Evolutionary conservation across 1,284 basidiomycete genomes (phyloP).

Genomic region (Apiotrichum gamsii): DNA sequence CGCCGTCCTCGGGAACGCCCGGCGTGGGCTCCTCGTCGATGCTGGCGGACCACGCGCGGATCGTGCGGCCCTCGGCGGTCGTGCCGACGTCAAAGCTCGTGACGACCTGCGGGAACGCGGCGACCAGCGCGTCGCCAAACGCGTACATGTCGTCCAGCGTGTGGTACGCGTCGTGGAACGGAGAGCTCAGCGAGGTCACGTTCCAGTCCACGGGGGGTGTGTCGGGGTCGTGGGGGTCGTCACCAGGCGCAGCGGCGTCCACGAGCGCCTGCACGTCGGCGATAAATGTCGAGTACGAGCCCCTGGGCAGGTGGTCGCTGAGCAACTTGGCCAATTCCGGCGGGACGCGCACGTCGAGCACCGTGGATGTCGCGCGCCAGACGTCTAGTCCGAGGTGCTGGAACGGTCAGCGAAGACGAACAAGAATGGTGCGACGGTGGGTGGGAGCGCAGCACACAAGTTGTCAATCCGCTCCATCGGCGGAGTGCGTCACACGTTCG

Average conservation of each 20-base stretch:
- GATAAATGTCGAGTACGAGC: conserved; percentile 22
- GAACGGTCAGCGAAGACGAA: too few species aligned
- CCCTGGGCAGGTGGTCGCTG: too few species aligned
- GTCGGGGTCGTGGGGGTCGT: neutral
- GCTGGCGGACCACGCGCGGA: conserved; percentile 33
- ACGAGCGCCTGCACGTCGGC: conserved; percentile 33
- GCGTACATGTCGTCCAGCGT: conserved; percentile 32
- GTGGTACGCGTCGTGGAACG: conserved; percentile 45
- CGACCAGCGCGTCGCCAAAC: conserved; percentile 38
- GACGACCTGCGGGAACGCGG: conserved; percentile 31
- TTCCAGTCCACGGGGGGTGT: conserved; percentile 22
- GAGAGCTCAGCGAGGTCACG: conserved; percentile 25
- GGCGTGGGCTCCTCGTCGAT: conserved; percentile 11
- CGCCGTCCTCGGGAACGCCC: neutral
- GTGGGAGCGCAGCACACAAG: neutral
- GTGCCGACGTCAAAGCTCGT: conserved; percentile 29
- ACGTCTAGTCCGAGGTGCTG: conserved; percentile 41
- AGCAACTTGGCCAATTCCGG: too few species aligned
- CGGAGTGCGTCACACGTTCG: too few species aligned
- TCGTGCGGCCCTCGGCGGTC: conserved; percentile 33
- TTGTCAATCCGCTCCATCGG: too few species aligned
- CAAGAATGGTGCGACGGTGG: neutral
- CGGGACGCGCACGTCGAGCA: conserved; percentile 32
- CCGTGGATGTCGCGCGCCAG: conserved; percentile 32
- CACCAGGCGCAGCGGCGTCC: conserved; percentile 10